Conservation (phyloP, 495 filamentous ascomycete species). For the Penicillium angulare region DNA sequence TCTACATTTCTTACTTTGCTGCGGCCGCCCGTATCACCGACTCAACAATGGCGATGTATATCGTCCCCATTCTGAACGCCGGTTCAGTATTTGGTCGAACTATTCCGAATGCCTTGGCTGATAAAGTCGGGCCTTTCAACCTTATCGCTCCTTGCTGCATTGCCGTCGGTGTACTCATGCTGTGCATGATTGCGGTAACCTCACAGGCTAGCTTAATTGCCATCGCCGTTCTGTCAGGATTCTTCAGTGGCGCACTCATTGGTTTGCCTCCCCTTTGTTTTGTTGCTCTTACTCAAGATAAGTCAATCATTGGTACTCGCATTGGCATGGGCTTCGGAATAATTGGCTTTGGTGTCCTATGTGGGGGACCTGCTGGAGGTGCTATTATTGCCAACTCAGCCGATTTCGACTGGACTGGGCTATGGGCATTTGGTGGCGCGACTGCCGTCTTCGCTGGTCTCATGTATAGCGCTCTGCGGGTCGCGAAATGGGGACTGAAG, state of each 20-base stretch:
- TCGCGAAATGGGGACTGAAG: neutral
- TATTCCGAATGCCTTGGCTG: constrained; percentile 33
- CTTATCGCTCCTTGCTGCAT: constrained; percentile 28
- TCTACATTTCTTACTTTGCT: constrained; percentile 30
- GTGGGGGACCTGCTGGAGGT: constrained; percentile 33
- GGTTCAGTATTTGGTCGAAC: constrained; percentile 40
- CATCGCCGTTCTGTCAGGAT: constrained; percentile 18
- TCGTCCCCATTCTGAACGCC: constrained; percentile 43
- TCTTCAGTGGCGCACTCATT: constrained; percentile 30
- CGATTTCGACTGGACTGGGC: constrained; percentile 5
- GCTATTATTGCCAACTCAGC: constrained; percentile 34
- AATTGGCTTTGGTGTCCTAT: constrained; percentile 22
- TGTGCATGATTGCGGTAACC: constrained; percentile 30
- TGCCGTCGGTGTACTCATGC: constrained; percentile 24
- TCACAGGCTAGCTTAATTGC: constrained; percentile 32
- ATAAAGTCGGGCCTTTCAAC: constrained; percentile 37
- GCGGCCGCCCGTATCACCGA: constrained; percentile 1
- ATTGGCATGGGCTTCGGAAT: constrained; percentile 32
- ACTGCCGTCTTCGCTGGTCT: constrained; percentile 7
- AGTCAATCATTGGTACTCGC: constrained; percentile 31
- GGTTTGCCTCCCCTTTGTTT: constrained; percentile 28
- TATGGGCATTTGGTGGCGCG: constrained; percentile 19
- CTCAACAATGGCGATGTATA: constrained; percentile 29
- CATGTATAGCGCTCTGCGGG: neutral
- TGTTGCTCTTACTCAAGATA: constrained; percentile 15